Conservation (phyloP, 2,329 filamentous ascomycete genomes). For the Fragosphaeria purpurea region DNA sequence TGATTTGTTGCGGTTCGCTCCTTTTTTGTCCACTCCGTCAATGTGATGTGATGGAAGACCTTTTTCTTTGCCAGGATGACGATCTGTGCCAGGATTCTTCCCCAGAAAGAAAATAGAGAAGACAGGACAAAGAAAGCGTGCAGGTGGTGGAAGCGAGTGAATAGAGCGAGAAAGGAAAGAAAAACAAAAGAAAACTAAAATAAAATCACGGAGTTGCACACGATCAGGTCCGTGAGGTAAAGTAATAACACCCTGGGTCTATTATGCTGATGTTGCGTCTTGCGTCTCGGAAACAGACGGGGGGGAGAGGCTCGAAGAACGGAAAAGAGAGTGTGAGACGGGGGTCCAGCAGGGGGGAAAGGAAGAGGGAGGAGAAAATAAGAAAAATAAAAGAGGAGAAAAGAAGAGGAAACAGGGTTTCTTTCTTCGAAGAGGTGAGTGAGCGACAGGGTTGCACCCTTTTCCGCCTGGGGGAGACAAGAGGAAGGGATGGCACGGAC, state of each 20-base stretch:
- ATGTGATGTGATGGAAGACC: too few species aligned
- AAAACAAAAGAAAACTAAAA: background rate
- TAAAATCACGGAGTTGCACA: background rate
- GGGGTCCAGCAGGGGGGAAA: background rate
- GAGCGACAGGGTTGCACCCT: background rate
- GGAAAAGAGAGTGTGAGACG: slow-evolving; percentile 3
- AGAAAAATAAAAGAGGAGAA: background rate
- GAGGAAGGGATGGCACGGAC: slow-evolving; percentile 5
- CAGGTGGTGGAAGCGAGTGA: background rate
- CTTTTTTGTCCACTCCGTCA: too few species aligned
- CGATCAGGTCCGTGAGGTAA: background rate
- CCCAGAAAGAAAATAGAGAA: background rate
- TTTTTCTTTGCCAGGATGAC: background rate
- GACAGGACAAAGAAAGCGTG: background rate
- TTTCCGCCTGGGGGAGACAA: background rate
- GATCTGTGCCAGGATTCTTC: slow-evolving; percentile 1
- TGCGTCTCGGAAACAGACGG: slow-evolving; percentile 28
- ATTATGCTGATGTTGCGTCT: slow-evolving; percentile 25
- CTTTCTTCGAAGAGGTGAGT: background rate
- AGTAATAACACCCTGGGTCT: background rate
- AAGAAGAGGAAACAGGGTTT: background rate
- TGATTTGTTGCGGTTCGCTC: too few species aligned
- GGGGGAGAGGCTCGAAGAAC: background rate
- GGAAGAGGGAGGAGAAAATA: background rate
- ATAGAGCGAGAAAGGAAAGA: slow-evolving; percentile 1